Evolutionary conservation across 2,329 filamentous ascomycete genomes (phyloP), one percentile per base, ranked within the genome.

Genomic region (Stemphylium beticola): DNA sequence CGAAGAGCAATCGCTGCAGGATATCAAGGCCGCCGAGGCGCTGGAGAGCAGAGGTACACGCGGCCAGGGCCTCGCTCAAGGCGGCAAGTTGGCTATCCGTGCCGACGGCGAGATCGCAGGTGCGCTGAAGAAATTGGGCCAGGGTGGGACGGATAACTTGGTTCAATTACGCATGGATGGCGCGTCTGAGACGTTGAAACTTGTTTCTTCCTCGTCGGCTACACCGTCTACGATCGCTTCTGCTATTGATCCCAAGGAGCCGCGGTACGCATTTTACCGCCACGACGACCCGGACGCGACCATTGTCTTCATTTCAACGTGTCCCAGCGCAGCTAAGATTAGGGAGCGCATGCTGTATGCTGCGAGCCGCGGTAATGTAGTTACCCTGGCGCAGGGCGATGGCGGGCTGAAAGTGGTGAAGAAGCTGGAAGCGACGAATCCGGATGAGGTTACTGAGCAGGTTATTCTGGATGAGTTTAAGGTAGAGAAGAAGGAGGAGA

Each of bases 331-430:
- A 24, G 85, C 82, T 47, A 90, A 87, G 76, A 90, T 95, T 78
- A 93, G 91, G 78, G 88, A 90, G 76, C 83, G 90, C 60, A 96
- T 96, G 91, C 76, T 95, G 69, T 95, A 95, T 73, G 90, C 91
- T 20, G 84, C 83, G 49, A 83, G 81, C 54, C 80, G 85, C 64
- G 77, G 78, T 24, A 79, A 79, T 20, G 88, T 91, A 3, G 79
- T 92, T 26, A 76, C 79, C n/a, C 74, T 87, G 31, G 90, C 90
- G 15, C 84, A 87, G 66, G 77, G 76, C 32, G 85, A 91, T 62
- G 87, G 85, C 1, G 87, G 86, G 0, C 69, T 93, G 45, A 81
- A 79, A 52, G 78, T 91, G 4, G 86, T 85, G 53, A 92, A 91
- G 83, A 88, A 83, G 72, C 75, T 88, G 53, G 86, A 88, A 71